These are phyloP conservation scores for Beta corolliflora DNA, from an alignment of 179 eudicot genomes.

Conservation along the genomic window DNA sequence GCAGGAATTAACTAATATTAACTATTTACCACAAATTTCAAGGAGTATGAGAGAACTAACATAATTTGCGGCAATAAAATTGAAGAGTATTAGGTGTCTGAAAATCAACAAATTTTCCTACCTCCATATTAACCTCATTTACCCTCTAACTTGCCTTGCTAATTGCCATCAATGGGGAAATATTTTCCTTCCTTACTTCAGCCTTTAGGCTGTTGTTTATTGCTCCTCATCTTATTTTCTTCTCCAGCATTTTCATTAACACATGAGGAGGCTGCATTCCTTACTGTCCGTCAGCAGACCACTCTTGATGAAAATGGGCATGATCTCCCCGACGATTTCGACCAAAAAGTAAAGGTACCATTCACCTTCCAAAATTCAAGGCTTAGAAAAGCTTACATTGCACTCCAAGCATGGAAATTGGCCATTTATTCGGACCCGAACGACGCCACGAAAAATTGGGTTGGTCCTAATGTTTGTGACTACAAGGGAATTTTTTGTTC, in stretches of 20 bases:
- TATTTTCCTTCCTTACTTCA: slow-evolving; percentile 3
- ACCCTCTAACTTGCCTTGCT: not conserved
- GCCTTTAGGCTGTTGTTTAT: slow-evolving; percentile 12
- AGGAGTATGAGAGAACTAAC: slow-evolving; percentile 17
- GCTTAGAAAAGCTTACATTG: slow-evolving; percentile 61
- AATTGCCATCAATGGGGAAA: slow-evolving; percentile 31
- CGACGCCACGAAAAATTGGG: slow-evolving; percentile 61
- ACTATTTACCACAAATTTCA: slow-evolving; percentile 1
- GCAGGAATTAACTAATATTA: slow-evolving; percentile 16
- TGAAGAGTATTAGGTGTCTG: not conserved
- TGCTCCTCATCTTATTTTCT: slow-evolving; percentile 8
- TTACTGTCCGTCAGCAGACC: slow-evolving; percentile 37
- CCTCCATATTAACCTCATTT: slow-evolving; percentile 28
- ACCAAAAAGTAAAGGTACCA: slow-evolving; percentile 24
- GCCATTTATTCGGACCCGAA: slow-evolving; percentile 73
- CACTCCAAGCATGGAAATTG: slow-evolving; percentile 65
- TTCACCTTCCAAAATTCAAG: slow-evolving; percentile 52
- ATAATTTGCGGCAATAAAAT: slow-evolving; percentile 23
- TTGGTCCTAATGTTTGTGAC: slow-evolving; percentile 68
- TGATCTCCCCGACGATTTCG: slow-evolving; percentile 35
- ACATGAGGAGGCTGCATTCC: slow-evolving; percentile 25
- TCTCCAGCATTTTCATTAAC: slow-evolving; percentile 28
- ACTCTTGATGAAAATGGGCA: slow-evolving; percentile 33
- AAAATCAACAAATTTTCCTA: not conserved
- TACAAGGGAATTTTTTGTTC: slow-evolving; percentile 69